phyloP scores from a whole-genome alignment of 192 early-diverging fungal genomes.

The Pilaira anomala region DNA sequence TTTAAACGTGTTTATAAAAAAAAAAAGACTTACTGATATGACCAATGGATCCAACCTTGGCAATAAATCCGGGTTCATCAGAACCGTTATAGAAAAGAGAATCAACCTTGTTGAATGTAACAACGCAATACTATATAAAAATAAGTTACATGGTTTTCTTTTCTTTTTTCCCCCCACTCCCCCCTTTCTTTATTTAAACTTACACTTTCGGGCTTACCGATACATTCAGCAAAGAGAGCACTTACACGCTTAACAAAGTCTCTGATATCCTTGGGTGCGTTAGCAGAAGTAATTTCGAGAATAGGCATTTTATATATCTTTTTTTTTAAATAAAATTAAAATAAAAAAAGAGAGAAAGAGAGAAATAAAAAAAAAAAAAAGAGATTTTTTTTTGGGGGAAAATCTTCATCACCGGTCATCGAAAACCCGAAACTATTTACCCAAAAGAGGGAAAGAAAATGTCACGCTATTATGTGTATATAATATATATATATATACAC shows the following conservation, averaged over 20 bases:
- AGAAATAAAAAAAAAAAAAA: neutral
- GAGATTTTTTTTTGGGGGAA: neutral
- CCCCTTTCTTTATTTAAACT: neutral
- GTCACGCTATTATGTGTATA: too few relatives aligned
- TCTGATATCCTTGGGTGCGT: slow-evolving; percentile 27
- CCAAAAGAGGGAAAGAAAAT: too few relatives aligned
- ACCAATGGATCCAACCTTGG: slow-evolving; percentile 30
- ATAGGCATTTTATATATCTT: slow-evolving; percentile 22
- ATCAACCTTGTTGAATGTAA: slow-evolving; percentile 30
- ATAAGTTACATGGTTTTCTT: neutral
- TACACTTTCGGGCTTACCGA: slow-evolving; percentile 36
- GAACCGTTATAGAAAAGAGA: slow-evolving; percentile 20
- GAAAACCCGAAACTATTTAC: too few relatives aligned
- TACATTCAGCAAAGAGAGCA: slow-evolving; percentile 29
- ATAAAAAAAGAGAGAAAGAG: too few relatives aligned
- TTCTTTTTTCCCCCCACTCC: too few relatives aligned
- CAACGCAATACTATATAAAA: slow-evolving; percentile 26
- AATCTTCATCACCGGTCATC: neutral
- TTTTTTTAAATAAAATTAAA: neutral
- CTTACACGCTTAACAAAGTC: slow-evolving; percentile 24
- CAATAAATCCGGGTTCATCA: slow-evolving; percentile 23
- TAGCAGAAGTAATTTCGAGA: slow-evolving; percentile 31
- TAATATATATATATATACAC: too few relatives aligned
- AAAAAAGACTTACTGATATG: slow-evolving; percentile 21
- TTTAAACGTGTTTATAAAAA: too few relatives aligned